These are phyloP conservation scores for Coemansia sp. DNA, from an alignment of 192 early-diverging fungal species.

Conservation along the genomic window DNA sequence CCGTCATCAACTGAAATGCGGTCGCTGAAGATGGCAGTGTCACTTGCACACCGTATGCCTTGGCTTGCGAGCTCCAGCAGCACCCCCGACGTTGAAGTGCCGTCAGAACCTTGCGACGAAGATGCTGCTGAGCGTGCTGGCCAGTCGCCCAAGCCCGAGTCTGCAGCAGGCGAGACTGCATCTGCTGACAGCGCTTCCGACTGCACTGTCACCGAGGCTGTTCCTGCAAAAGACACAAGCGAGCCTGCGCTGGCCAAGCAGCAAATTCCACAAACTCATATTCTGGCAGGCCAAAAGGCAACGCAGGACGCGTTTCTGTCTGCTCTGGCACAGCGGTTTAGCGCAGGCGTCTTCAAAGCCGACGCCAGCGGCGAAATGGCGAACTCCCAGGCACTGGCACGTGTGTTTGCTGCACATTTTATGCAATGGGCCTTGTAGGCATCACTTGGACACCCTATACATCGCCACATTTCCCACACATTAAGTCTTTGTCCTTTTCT, in stretches of 20 bases:
- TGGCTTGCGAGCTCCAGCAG: constrained; percentile 53
- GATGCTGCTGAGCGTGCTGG: neutral
- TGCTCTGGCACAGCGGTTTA: constrained; percentile 31
- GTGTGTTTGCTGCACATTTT: constrained; percentile 44
- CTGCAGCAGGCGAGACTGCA: neutral
- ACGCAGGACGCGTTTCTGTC: constrained; percentile 32
- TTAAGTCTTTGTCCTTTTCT: no score
- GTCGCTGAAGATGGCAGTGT: constrained; percentile 67
- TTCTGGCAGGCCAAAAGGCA: constrained; percentile 31
- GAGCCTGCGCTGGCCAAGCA: constrained; percentile 9
- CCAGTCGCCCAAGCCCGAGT: neutral
- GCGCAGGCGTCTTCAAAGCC: constrained; percentile 35
- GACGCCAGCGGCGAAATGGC: constrained; percentile 28
- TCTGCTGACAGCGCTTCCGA: constrained; percentile 11
- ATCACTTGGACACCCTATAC: neutral
- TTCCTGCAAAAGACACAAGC: neutral
- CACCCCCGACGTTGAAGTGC: neutral
- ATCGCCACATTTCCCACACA: neutral
- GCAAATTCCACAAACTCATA: constrained; percentile 15
- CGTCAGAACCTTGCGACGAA: neutral
- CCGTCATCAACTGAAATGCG: constrained; percentile 66
- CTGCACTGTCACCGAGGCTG: constrained; percentile 13
- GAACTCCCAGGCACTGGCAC: constrained; percentile 24
- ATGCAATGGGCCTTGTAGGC: constrained; percentile 18
- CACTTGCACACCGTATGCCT: constrained; percentile 69